Conservation (phyloP, 371 early-diverging fungal species). For the Actinomortierella ambigua region DNA sequence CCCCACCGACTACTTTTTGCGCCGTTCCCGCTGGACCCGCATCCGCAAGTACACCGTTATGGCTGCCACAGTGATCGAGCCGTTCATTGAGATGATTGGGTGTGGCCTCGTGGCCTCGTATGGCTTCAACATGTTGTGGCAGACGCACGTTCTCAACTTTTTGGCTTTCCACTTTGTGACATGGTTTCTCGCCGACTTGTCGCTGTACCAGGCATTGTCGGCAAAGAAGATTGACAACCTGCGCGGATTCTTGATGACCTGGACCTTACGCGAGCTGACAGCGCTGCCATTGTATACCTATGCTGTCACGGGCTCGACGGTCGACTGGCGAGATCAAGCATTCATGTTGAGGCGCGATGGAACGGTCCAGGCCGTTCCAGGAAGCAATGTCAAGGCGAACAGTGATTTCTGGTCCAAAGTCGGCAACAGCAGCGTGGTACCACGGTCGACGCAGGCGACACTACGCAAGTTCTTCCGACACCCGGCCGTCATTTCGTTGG, state of each 20-base stretch:
- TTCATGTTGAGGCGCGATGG: slow-evolving; percentile 63
- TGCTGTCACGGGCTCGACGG: slow-evolving; percentile 80
- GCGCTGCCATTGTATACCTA: slow-evolving; percentile 84
- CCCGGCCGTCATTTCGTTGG: slow-evolving; percentile 35
- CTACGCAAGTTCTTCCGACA: slow-evolving; percentile 42
- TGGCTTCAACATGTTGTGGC: slow-evolving; percentile 58
- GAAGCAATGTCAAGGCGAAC: slow-evolving; percentile 11
- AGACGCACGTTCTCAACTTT: slow-evolving; percentile 51
- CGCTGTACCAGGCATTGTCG: slow-evolving; percentile 60
- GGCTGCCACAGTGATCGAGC: slow-evolving; percentile 86
- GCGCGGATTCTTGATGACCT: slow-evolving; percentile 54
- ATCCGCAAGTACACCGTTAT: slow-evolving; percentile 90
- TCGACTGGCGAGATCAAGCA: slow-evolving; percentile 84
- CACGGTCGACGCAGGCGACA: slow-evolving; percentile 39
- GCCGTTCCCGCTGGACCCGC: slow-evolving; percentile 91
- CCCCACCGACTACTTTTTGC: slow-evolving; percentile 74
- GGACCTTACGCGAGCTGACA: slow-evolving; percentile 79
- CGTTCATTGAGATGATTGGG: slow-evolving; percentile 88
- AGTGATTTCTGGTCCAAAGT: slow-evolving; percentile 33
- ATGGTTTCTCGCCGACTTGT: slow-evolving; percentile 78
- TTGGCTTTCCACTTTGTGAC: slow-evolving; percentile 68
- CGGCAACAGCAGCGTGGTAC: slow-evolving; percentile 27
- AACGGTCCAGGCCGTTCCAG: slow-evolving; percentile 46
- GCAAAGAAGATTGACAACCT: slow-evolving; percentile 45
- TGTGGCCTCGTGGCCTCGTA: slow-evolving; percentile 76